Evolutionary conservation across 2,329 filamentous ascomycete genomes (phyloP).

Genomic region (Claviceps sp.): DNA sequence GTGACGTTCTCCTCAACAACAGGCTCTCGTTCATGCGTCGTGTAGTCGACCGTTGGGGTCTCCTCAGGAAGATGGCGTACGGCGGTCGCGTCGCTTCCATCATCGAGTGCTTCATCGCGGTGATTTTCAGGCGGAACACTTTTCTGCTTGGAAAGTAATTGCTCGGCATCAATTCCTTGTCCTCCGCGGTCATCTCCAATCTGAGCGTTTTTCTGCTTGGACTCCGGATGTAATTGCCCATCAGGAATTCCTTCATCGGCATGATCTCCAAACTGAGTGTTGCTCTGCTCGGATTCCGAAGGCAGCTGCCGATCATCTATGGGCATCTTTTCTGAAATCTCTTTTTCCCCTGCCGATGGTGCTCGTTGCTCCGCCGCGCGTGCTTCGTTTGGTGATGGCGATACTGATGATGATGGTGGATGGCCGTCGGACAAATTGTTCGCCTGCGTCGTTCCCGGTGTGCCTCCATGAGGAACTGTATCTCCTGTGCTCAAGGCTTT

Average conservation of each 20-base stretch:
- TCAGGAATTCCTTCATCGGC: too few species aligned
- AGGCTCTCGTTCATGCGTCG: not conserved
- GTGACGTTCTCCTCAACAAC: conserved; percentile 1
- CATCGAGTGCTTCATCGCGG: too few species aligned
- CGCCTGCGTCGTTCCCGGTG: not conserved
- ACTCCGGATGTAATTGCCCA: too few species aligned
- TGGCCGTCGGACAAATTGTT: not conserved
- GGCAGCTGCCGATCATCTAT: too few species aligned
- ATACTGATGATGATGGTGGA: not conserved
- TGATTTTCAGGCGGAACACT: too few species aligned
- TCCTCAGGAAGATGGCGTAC: not conserved
- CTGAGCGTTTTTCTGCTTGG: too few species aligned
- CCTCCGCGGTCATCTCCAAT: too few species aligned
- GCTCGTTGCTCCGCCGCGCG: not conserved
- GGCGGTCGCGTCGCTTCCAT: not conserved
- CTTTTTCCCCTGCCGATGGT: not conserved
- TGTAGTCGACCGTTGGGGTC: not conserved
- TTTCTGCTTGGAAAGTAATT: too few species aligned
- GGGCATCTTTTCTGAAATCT: not conserved
- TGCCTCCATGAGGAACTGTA: not conserved
- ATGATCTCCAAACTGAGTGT: too few species aligned
- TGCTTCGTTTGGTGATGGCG: not conserved
- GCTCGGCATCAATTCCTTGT: too few species aligned
- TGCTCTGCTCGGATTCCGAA: too few species aligned
- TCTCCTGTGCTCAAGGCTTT: not conserved